A percentile compares a stretch with the other conserved stretches of the same genome.
These are phyloP conservation scores for Talaromyces liani DNA, from an alignment of 495 filamentous ascomycete genomes.

Conservation along the genomic window DNA sequence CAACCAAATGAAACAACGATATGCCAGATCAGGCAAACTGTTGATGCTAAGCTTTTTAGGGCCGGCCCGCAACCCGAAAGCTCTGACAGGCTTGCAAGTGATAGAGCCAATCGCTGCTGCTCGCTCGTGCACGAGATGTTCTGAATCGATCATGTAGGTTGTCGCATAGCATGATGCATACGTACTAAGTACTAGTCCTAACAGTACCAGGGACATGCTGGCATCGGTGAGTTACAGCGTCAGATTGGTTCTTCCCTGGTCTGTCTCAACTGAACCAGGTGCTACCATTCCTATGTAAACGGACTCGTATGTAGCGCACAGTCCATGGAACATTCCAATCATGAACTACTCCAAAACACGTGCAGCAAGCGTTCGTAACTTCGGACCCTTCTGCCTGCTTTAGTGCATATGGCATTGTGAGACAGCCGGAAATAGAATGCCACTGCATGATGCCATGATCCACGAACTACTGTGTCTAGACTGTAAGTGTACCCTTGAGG, in stretches of 20 bases:
- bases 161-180: not conserved
- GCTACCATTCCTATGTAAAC: not conserved
- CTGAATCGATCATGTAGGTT: not conserved
- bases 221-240: not conserved
- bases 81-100: not conserved
- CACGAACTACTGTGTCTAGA: not conserved
- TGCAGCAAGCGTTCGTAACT: not conserved
- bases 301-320: not conserved
- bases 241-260: not conserved
- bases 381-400: not conserved
- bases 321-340: not conserved
- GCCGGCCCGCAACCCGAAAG: not conserved
- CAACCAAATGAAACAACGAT: not conserved
- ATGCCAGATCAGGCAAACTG: not conserved
- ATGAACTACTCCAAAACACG: not conserved
- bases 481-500: not conserved
- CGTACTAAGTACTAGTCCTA: not conserved
- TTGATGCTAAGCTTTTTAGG: slow-evolving; percentile 2
- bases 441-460: not conserved
- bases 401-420: not conserved
- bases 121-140: not conserved
- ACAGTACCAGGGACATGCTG: not conserved
- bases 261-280: not conserved
- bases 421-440: not conserved
- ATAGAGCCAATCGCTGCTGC: not conserved